These are phyloP conservation scores for Escallonia herrerae DNA, from an alignment of 129 eudicot genomes.

Conservation along the genomic window DNA sequence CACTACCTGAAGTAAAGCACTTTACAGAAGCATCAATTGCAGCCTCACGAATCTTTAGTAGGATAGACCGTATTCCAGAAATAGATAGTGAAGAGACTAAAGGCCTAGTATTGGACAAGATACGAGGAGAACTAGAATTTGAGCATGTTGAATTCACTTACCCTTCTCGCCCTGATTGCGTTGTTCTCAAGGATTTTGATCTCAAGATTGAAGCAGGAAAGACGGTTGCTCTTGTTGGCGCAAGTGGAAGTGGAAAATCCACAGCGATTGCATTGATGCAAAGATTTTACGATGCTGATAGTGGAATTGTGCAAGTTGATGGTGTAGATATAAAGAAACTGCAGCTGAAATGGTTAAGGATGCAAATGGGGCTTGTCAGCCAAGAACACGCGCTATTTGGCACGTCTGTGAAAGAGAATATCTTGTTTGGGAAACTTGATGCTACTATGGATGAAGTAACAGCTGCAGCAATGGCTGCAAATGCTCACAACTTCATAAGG, in stretches of 20 bases:
- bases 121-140: constrained; percentile 67
- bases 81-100: constrained; percentile 54
- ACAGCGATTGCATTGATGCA: constrained; percentile 83
- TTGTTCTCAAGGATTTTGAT: constrained; percentile 62
- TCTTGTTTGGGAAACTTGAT: constrained; percentile 81
- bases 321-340: constrained; percentile 60
- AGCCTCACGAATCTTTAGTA: constrained; percentile 66
- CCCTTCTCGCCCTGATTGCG: constrained; percentile 74
- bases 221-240: constrained; percentile 88
- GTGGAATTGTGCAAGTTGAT: constrained; percentile 62
- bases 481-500: constrained; percentile 82
- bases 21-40: constrained; percentile 91
- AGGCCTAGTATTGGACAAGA: constrained; percentile 43
- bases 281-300: constrained; percentile 58
- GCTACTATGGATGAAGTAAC: constrained; percentile 86
- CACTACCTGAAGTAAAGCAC: constrained; percentile 81
- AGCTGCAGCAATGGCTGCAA: constrained; percentile 84
- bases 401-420: constrained; percentile 79
- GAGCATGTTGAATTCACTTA: constrained; percentile 60
- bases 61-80: constrained; percentile 65
- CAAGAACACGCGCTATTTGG: constrained; percentile 95
- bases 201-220: constrained; percentile 72
- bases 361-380: constrained; percentile 86
- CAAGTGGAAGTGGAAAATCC: constrained; percentile 95
- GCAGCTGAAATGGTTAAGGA: constrained; percentile 79